These are phyloP conservation scores for Apiotrichum brassicae DNA, from an alignment of 1,284 basidiomycete genomes.

Conservation along the genomic window DNA sequence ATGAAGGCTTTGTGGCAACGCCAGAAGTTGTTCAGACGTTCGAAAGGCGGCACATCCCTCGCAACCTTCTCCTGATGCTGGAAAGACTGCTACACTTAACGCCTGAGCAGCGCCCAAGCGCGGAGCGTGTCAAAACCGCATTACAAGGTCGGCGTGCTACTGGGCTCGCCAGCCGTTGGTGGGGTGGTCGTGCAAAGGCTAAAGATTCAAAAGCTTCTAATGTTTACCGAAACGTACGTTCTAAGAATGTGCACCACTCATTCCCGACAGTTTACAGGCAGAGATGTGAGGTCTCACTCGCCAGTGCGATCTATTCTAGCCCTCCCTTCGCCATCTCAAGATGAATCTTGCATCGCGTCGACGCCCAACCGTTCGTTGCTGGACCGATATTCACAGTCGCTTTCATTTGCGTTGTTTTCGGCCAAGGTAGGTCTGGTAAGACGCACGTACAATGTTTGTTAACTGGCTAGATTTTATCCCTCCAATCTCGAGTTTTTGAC, in stretches of 20 bases:
- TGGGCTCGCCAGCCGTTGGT: background rate
- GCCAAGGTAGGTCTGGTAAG: slow-evolving; percentile 13
- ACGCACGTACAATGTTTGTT: no score
- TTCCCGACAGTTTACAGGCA: slow-evolving; percentile 15
- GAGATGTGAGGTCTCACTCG: background rate
- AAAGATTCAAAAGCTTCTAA: background rate
- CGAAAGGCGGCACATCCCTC: slow-evolving; percentile 61
- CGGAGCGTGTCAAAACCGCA: slow-evolving; percentile 56
- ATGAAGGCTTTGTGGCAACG: slow-evolving; percentile 67
- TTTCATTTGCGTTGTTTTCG: slow-evolving; percentile 7
- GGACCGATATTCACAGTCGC: background rate
- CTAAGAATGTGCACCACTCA: background rate
- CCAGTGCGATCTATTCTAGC: slow-evolving; percentile 16
- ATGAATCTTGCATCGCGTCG: background rate
- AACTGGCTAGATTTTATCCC: slow-evolving; percentile 16
- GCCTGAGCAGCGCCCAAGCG: slow-evolving; percentile 60
- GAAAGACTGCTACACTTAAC: slow-evolving; percentile 62
- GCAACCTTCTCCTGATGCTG: slow-evolving; percentile 62
- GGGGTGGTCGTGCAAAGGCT: background rate
- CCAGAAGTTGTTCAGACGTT: slow-evolving; percentile 54
- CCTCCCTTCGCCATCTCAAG: slow-evolving; percentile 10
- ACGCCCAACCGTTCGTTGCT: background rate
- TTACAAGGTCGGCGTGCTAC: slow-evolving; percentile 2
- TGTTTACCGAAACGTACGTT: background rate
- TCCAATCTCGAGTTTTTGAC: slow-evolving; percentile 18